Evolutionary conservation across 768 basidiomycete species (phyloP), one percentile per base, ranked within the genome.

Genomic region (Xerocomus potaroensis): DNA sequence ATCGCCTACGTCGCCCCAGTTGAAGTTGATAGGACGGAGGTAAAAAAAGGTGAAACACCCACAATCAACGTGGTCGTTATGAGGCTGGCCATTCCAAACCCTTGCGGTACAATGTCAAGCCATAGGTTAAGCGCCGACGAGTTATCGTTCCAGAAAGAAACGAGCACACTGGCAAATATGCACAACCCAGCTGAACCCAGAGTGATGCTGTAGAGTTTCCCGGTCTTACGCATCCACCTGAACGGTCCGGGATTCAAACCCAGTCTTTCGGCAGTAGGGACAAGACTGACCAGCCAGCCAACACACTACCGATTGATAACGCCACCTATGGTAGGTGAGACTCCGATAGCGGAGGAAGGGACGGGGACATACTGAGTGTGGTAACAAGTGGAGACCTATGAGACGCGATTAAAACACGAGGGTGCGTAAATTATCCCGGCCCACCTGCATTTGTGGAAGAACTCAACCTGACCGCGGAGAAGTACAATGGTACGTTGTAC

Each of bases 401-500:
- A 22, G 22, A 46, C 43, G 4, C 39, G 22, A 19, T 67, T 19
- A 65, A 40, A 21, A 11, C 15, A 22, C n/a, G 15, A 31, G 18
- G 19, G 19, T 29, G 34, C 21, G n/a, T 14, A 22, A 11, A 15
- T n/a, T 9, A 24, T 43, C 35, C 29, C 40, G n/a, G 63, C 79
- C 43, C 61, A 82, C 91, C 92, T 45, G 93, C 77, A 49, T 75
- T 72, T 35, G 84, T 78, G 19, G 91, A 77, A 12, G 79, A 79
- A 48, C 75, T 71, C 22, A 88, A 68, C 58, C 80, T 75, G 30
- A 92, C 92, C 16, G 89, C 84, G 49, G 86, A 81, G 61, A 92
- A 95, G 69, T 88, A 95, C 78, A 95, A 65, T 6, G 92, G 91
- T 22, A 89, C 74, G 62, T 91, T 93, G 65, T 93, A 94, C 18